Conservation (phyloP, 192 early-diverging fungal genomes). For the Rhizophagus sp. region DNA sequence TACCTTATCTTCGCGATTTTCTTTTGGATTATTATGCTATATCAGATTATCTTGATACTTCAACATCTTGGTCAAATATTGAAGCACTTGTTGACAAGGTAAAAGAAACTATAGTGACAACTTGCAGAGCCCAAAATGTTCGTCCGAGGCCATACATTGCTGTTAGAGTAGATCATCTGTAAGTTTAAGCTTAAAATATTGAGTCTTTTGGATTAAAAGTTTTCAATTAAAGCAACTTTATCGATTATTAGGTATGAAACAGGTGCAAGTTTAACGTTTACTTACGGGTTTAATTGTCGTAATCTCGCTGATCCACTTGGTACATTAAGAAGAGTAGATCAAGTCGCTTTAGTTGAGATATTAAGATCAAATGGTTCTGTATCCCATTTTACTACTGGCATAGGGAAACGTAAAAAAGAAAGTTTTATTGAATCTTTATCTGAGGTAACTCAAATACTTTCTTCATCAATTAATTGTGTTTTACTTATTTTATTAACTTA, state of each 20-base stretch:
- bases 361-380: slow-evolving; percentile 7
- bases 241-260: slow-evolving; percentile 13
- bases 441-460: neutral
- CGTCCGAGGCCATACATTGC: neutral
- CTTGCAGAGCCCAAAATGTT: slow-evolving; percentile 8
- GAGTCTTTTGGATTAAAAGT: neutral
- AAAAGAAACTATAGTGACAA: slow-evolving; percentile 7
- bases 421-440: slow-evolving; percentile 6
- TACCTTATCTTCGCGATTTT: slow-evolving; percentile 24
- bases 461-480: neutral
- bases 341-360: slow-evolving; percentile 12
- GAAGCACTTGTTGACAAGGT: neutral
- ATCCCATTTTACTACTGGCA: slow-evolving; percentile 7
- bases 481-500: neutral
- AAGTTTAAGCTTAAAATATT: neutral
- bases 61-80: slow-evolving; percentile 13
- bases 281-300: slow-evolving; percentile 16
- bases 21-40: slow-evolving; percentile 24
- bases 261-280: slow-evolving; percentile 23
- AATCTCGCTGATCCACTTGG: slow-evolving; percentile 22
- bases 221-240: neutral
- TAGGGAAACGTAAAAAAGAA: slow-evolving; percentile 25
- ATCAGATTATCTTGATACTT: slow-evolving; percentile 1
- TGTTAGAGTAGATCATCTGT: neutral
- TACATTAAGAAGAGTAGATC: slow-evolving; percentile 9